These are phyloP conservation scores for Macroventuria anomochaeta DNA, from an alignment of 2,329 filamentous ascomycete genomes.

Conservation along the genomic window DNA sequence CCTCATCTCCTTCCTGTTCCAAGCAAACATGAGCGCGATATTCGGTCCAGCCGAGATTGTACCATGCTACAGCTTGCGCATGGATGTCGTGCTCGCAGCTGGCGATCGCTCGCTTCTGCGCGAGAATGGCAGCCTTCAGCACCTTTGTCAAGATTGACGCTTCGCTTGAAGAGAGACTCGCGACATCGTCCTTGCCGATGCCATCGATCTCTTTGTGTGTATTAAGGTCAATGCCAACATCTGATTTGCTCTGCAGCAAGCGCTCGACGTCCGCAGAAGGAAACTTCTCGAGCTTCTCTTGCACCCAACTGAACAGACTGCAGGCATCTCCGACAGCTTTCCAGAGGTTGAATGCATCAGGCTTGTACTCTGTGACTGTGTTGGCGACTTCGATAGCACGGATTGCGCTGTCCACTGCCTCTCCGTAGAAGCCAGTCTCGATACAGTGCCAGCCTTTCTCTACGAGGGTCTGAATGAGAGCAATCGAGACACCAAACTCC, in stretches of 20 bases:
- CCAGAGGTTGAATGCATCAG: constrained; percentile 91
- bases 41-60: constrained; percentile 95
- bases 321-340: constrained; percentile 90
- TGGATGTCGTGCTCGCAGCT: constrained; percentile 76
- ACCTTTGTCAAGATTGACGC: constrained; percentile 58
- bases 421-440: constrained; percentile 85
- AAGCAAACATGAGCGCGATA: constrained; percentile 77
- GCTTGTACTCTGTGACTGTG: constrained; percentile 65
- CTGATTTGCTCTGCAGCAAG: constrained; percentile 62
- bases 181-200: constrained; percentile 54
- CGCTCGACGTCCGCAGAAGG: constrained; percentile 64
- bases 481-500: constrained; percentile 87
- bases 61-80: constrained; percentile 94
- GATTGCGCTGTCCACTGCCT: constrained; percentile 73
- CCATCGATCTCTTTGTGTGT: constrained; percentile 74
- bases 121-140: constrained; percentile 76
- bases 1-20: constrained; percentile 47
- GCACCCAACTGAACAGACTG: constrained; percentile 80
- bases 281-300: constrained; percentile 68
- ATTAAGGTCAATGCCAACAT: constrained; percentile 61
- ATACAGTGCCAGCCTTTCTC: constrained; percentile 80
- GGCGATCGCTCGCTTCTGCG: constrained; percentile 84
- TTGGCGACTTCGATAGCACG: constrained; percentile 73
- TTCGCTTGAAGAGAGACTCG: constrained; percentile 25
- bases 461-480: constrained; percentile 84